phyloP scores from a whole-genome alignment of 805 yeast species.

The Crinitomyces ghanaensis region DNA sequence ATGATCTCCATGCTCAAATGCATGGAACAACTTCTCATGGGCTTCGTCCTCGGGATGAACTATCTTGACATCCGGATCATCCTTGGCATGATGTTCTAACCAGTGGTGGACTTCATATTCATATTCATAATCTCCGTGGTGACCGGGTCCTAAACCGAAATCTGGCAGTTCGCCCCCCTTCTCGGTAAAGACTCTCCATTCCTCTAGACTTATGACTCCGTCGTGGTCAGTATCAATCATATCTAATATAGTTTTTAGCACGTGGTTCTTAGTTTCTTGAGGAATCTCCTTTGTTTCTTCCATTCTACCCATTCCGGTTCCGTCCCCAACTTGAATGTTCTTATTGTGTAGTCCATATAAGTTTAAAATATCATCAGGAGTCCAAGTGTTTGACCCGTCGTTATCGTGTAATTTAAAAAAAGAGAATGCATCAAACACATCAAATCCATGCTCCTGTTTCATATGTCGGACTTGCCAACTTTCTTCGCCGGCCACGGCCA shows the following conservation, averaged over 20 bases:
- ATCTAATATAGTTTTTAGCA: conserved; percentile 41
- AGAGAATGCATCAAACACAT: conserved; percentile 57
- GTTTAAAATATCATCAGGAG: conserved; percentile 57
- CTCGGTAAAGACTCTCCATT: conserved; percentile 52
- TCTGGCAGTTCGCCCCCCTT: conserved; percentile 75
- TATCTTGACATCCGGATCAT: conserved; percentile 70
- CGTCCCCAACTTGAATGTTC: conserved; percentile 70
- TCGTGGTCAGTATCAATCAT: conserved; percentile 59
- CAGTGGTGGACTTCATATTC: conserved; percentile 95
- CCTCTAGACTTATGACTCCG: conserved; percentile 51
- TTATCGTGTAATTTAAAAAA: conserved; percentile 75
- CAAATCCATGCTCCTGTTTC: conserved; percentile 76
- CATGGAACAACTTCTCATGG: conserved; percentile 74
- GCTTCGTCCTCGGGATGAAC: conserved; percentile 86
- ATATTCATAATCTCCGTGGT: conserved; percentile 84
- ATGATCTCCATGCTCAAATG: conserved; percentile 66
- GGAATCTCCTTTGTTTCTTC: conserved; percentile 49
- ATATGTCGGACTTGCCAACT: conserved; percentile 50
- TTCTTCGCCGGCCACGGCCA: conserved; percentile 6
- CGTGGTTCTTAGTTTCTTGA: conserved; percentile 40
- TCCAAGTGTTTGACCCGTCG: conserved; percentile 42
- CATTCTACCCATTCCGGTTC: conserved; percentile 80
- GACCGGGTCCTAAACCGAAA: conserved; percentile 87
- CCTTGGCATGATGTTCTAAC: conserved; percentile 47
- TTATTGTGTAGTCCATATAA: conserved; percentile 71